These are phyloP conservation scores for Zoysia pacifica DNA, from an alignment of 176 grass and related monocot genomes.

Conservation along the genomic window DNA sequence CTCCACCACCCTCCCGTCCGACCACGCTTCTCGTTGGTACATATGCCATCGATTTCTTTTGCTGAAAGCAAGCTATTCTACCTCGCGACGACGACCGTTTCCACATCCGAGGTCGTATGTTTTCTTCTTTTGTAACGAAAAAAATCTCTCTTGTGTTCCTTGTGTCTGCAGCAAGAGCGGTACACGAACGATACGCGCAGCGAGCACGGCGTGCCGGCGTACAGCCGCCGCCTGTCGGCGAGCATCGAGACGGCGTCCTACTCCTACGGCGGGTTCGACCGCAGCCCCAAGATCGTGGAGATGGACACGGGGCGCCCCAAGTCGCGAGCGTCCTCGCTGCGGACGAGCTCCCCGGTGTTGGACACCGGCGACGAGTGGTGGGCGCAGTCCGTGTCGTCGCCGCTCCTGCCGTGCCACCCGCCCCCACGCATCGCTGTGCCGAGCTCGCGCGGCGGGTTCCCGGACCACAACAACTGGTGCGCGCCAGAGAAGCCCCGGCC, in stretches of 20 bases:
- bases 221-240: slow-evolving; percentile 71
- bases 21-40: slow-evolving; percentile 66
- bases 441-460: slow-evolving; percentile 41
- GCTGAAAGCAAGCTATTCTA: background rate
- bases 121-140: background rate
- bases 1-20: slow-evolving; percentile 44
- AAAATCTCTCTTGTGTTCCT: background rate
- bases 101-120: background rate
- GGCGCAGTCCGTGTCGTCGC: slow-evolving; percentile 55
- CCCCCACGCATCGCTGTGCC: slow-evolving; percentile 58
- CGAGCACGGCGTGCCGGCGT: slow-evolving; percentile 59
- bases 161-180: slow-evolving; percentile 70
- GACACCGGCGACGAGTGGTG: slow-evolving; percentile 33
- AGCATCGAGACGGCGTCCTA: slow-evolving; percentile 71
- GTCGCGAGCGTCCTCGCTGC: slow-evolving; percentile 70
- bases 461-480: slow-evolving; percentile 65
- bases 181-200: slow-evolving; percentile 73
- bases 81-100: background rate
- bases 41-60: background rate
- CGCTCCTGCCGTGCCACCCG: slow-evolving; percentile 32
- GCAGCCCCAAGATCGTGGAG: slow-evolving; percentile 95
- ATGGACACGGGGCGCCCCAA: slow-evolving; percentile 73
- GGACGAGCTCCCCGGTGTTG: slow-evolving; percentile 48
- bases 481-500: slow-evolving; percentile 55
- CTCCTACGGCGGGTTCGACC: slow-evolving; percentile 44